Base-by-base conservation (phyloP, 257 asterid genomes). In the Ajuga chamaepitys region DNA sequence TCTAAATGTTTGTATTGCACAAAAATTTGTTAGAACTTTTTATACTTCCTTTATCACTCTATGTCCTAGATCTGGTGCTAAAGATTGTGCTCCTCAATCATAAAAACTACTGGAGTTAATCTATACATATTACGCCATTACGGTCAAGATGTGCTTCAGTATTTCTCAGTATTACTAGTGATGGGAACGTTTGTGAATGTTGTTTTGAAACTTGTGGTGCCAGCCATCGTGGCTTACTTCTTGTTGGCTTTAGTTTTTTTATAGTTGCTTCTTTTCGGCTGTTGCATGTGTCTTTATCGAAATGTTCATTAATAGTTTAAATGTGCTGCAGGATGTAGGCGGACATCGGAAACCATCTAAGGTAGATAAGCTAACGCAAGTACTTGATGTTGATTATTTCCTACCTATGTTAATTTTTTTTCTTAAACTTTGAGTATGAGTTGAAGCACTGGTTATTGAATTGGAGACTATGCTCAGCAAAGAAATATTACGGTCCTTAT, bases 281-380 rank as follows among this genome's bases (percentile, higher is more conserved):
- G 38, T 44, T 38, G 11, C 58, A 16, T 30, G 2, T 25, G 32
- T 48, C 40, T 66, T 47, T 67, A 64, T 30, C 62, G 40, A 16
- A 58, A 44, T 55, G 44, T 40, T 10, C 60, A 58, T 46, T 55
- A 67, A 74, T 51, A 9, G 68, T 35, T 71, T 28, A 53, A 61
- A 62, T 25, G 17, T 76, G 48, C 63, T 77, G 85, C 95, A 86
- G 96, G 92, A 80, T 50, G 63, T 58, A 53, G 47, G 67, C 51
- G 64, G 75, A 64, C 80, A 66, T 44, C 78, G 74, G 58, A 77
- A 66, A 25, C 82, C 82, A 68, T 47, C 86, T 5, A 84, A 86
- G 91, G 93, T 85, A 68, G 64, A 53, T 50, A 76, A 44, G 21
- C 58, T 47, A 17, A 13, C 35, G 25, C 40, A 25, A 17, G 55